Evolutionary conservation across 2,329 filamentous ascomycete species (phyloP).

Genomic region (Purpureocillium lavendulum): DNA sequence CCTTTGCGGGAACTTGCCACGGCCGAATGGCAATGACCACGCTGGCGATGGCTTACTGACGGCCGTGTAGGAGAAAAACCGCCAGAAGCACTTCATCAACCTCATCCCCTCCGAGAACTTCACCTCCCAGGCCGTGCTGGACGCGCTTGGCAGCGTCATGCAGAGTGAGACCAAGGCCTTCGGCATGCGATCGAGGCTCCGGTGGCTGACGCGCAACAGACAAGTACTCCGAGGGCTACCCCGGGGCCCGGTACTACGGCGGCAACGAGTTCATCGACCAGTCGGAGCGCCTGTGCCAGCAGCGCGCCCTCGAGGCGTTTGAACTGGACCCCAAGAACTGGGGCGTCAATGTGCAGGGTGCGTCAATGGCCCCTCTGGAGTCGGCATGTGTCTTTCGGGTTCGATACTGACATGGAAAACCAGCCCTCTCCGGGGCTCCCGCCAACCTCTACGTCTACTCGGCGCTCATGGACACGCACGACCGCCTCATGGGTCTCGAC

Average conservation of each 20-base stretch:
- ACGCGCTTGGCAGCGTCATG: constrained; percentile 90
- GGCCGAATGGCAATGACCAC: too few relatives aligned
- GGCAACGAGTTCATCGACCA: constrained; percentile 95
- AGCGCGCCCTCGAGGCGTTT: constrained; percentile 82
- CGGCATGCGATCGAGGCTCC: constrained; percentile 2
- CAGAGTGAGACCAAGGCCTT: constrained; percentile 54
- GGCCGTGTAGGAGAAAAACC: constrained; percentile 68
- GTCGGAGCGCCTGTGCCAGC: constrained; percentile 81
- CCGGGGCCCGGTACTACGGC: constrained; percentile 91
- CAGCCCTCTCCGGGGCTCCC: constrained; percentile 67
- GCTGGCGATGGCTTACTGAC: not conserved
- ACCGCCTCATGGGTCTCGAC: constrained; percentile 94
- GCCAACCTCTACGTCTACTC: constrained; percentile 92
- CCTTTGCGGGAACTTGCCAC: not conserved
- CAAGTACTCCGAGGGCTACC: constrained; percentile 98
- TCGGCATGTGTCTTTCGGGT: too few relatives aligned
- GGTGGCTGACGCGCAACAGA: constrained; percentile 43
- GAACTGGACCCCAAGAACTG: constrained; percentile 76
- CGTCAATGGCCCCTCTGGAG: constrained; percentile 19
- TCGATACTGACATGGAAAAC: too few relatives aligned
- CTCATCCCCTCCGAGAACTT: constrained; percentile 94
- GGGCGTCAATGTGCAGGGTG: constrained; percentile 94
- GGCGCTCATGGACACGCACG: constrained; percentile 83
- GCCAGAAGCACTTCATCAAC: constrained; percentile 98
- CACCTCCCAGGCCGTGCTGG: constrained; percentile 84